Base-by-base conservation (phyloP, 768 basidiomycete species). In the Leccinum variicolor region DNA sequence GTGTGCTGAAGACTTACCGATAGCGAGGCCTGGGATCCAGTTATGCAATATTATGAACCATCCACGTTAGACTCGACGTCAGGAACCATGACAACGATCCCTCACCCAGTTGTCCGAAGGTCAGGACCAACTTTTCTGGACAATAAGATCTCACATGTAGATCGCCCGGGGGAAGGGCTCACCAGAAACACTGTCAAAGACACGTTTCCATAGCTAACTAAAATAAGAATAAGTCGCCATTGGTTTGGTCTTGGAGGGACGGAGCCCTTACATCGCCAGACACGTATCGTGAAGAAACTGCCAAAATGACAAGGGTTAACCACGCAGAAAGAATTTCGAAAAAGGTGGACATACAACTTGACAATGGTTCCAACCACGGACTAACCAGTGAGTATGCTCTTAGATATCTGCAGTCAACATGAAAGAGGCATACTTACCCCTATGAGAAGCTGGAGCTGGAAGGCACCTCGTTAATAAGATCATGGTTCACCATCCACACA, bases 261-360 rank as follows among this genome's bases (percentile, higher is more conserved):
- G 50, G 26, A 73, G 62, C 53, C 14, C 70, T 57, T 68, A 85
- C 84, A 86, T 69, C 83, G 71, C 83, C 83, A 86, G 13, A 86
- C 84, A 14, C 84, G 81, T 70, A 85, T 73, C 1, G 81, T 75
- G 57, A 84, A 86, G 50, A 77, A 76, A 39, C 84, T 86, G 52
- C 17, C 33, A 25, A 50, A 50, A 26, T 3, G 23, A 33, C 53
- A 9, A 51, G 33, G 34, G 43, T 13, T 21, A 23, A 52, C 48
- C 23, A 29, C 19, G 14, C 7, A 21, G n/a, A 46, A 59, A 6
- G 17, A 23, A 25, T 6, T 4, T 5, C 17, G 47, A 25, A 47
- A 36, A 51, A 13, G 4, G 26, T 33, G 43, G 11, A 72, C 81
- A 49, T 55, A 85, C 84, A 73, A 66, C 73, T 83, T 84, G 36